Evolutionary conservation across 1,139 yeast genomes (phyloP).

Genomic region (Taphrina wiesneri): DNA sequence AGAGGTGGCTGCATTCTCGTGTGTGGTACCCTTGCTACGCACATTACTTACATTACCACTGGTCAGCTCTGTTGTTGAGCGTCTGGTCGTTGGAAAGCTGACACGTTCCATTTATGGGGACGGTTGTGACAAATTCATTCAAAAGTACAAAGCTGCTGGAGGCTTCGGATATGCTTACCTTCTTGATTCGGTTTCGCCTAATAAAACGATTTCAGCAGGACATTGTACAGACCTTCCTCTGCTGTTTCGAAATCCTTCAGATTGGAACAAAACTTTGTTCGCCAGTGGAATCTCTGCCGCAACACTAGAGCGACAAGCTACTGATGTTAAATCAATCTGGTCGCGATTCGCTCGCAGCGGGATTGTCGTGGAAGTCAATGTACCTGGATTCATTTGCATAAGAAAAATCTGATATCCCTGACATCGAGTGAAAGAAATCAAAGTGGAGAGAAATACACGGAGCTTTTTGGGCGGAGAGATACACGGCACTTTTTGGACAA

Average conservation of each 20-base stretch:
- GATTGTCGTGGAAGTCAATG: not conserved
- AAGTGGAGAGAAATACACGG: too few species aligned
- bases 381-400: not conserved
- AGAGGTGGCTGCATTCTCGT: not conserved
- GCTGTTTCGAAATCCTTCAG: not conserved
- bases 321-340: not conserved
- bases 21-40: not conserved
- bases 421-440: too few species aligned
- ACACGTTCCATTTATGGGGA: not conserved
- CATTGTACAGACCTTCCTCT: not conserved
- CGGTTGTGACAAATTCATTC: not conserved
- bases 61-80: not conserved
- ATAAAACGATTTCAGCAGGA: not conserved
- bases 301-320: not conserved
- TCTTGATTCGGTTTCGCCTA: not conserved
- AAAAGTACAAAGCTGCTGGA: not conserved
- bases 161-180: not conserved
- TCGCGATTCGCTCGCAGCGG: conserved; percentile 4
- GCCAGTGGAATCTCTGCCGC: not conserved
- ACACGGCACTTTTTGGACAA: too few species aligned
- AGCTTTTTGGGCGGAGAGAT: too few species aligned
- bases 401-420: not conserved
- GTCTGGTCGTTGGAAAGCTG: not conserved
- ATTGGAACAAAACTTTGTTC: not conserved
- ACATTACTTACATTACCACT: not conserved